Base-by-base conservation (phyloP, 441 rosid genomes). In the Syzygium syzygioides region DNA sequence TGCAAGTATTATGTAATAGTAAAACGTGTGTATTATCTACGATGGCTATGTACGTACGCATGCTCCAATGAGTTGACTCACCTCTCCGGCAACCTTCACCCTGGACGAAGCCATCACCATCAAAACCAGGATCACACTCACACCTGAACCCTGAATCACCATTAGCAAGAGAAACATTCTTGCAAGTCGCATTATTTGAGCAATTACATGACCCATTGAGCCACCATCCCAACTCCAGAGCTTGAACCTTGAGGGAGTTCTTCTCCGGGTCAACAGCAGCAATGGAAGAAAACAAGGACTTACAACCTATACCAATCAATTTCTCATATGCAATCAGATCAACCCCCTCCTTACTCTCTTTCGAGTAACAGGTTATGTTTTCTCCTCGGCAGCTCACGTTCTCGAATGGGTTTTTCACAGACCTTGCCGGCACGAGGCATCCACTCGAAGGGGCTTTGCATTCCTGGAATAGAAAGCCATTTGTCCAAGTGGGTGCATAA, bases 181-280 rank as follows among this genome's bases (percentile, higher is more conserved):
- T 25, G 52, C 94, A 89, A 1, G n/a, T 71, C 1, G 94, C 96
- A 84, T 92, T 87, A 14, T 5, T 9, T 13, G 90, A 20, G 89
- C 98, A 97, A 14, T 41, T 7, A 30, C 17, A 23, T 11, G n/a
- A 2, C 7, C 94, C 95, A 9, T 41, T 86, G 86, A 95, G 90
- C 99, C 99, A 94, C 99, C 98, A 97, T 15, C 71, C 93, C 88
- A 97, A 89, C 90, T 93, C 89, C 25, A 93, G 50, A 52, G 90
- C 90, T 89, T 90, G 94, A 41, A 94, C 88, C 90, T 91, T 88
- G 37, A 94, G 85, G 32, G 91, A 94, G 53, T 57, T 79, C 23
- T 13, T 60, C 76, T 23, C 86, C 30, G 91, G 87, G 68, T 89
- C 91, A 20, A 91, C n/a, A 13, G 79, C 19, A 4, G 94, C 91